Evolutionary conservation across 306 rosid genomes (phyloP), one percentile per base, ranked within the genome.

Genomic region (Cucurbita argyrosperma): DNA sequence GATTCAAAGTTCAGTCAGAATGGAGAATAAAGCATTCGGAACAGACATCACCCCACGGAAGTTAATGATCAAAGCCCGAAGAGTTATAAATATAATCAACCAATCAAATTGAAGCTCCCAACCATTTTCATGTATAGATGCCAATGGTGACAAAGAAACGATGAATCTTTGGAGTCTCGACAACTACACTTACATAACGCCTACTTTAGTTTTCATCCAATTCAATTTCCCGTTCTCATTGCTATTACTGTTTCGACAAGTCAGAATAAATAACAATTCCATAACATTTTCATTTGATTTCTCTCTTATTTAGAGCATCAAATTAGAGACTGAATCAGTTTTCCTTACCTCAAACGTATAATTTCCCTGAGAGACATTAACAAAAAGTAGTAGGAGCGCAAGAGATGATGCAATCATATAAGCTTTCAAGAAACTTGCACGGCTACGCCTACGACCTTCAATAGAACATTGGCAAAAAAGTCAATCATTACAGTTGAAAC

Each of bases 381-480:
- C 80, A 77, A 58, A 26, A 78, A 83, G 78, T 68, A 84, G 79
- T 65, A 87, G 71, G 72, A 75, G 40, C 8, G 82, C 70, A 14
- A 84, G 8, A 39, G 85, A 75, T 53, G 96, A 87, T 52, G 77
- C 82, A 70, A 79, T 58, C 26, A 85, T 72, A 83, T 88, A 87
- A 56, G 84, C 59, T 79, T 84, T 85, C 83, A 92, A 77, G 61
- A 87, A 80, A 76, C 81, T 75, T 8, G 79, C 68, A 51, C 85
- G 81, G 75, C 96, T 90, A 45, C 83, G 91, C 79, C 89, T 88
- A 79, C 88, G 85, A 79, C 98, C 96, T 92, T 79, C 69, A 59
- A 55, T 66, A 83, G 76, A 80, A 85, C 71, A 72, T 16, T 39
- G 16, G 19, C 4, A 13, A 23, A 46, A 68, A 6, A 13, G 47